Conservation (phyloP, 1,284 basidiomycete genomes). For the Phellopilus nigrolimitatus region DNA sequence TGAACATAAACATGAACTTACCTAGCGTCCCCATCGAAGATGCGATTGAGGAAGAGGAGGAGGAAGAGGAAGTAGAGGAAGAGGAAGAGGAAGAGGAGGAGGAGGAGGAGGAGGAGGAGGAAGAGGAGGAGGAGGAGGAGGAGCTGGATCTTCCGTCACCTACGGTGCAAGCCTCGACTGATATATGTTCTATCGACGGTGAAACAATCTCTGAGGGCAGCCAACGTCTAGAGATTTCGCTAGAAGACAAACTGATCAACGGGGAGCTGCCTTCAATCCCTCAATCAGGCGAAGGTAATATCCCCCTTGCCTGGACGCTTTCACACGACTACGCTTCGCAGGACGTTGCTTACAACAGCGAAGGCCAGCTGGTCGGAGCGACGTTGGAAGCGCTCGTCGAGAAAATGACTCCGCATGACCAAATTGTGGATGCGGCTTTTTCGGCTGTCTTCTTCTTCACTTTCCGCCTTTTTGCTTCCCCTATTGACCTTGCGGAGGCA, state of each 20-base stretch:
- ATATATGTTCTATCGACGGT: conserved; percentile 34
- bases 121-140: too few species aligned
- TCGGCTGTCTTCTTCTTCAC: conserved; percentile 91
- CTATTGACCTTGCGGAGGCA: conserved; percentile 69
- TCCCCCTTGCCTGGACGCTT: conserved; percentile 52
- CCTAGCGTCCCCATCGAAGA: too few species aligned
- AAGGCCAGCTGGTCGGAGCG: conserved; percentile 88
- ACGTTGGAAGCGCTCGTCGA: conserved; percentile 87
- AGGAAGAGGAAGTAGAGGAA: too few species aligned
- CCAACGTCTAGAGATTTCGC: conserved; percentile 32
- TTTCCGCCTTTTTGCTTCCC: conserved; percentile 89
- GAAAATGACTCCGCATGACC: conserved; percentile 95
- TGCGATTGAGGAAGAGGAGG: too few species aligned
- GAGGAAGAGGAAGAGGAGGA: too few species aligned
- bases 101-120: conserved; percentile 27
- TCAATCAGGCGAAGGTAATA: conserved; percentile 31
- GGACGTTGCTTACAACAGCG: conserved; percentile 87
- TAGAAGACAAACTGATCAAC: conserved; percentile 54
- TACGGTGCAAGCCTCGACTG: conserved; percentile 43
- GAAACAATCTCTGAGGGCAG: conserved; percentile 54
- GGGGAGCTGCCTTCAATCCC: conserved; percentile 50
- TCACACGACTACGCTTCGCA: conserved; percentile 70
- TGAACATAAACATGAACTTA: too few species aligned
- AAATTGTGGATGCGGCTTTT: conserved; percentile 81
- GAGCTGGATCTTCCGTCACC: conserved; percentile 48